Evolutionary conservation across 2,329 filamentous ascomycete species (phyloP), one percentile per base, ranked within the genome.

Genomic region (Colletotrichum australisinense): DNA sequence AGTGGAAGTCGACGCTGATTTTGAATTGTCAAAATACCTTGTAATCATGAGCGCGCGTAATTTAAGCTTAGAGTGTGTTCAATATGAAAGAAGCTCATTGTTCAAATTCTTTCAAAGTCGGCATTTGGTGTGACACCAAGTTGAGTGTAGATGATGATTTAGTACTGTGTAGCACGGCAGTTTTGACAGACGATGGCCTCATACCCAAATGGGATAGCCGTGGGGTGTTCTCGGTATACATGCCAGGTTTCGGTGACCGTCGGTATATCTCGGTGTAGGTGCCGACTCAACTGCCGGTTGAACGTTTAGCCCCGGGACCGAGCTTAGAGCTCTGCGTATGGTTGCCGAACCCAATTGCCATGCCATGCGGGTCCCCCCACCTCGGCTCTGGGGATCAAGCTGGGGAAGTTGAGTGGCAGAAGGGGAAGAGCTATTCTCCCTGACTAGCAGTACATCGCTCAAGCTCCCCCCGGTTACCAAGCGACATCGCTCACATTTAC

Each of bases 341-440:
- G 56, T 73, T 73, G 71, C 71, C 71, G 71, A 73, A 71, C 60
- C 67, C 71, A 73, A 73, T 73, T 73, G 71, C 71, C 71, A 70
- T 71, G 60, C 22, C 9, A 35, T 56, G 67, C 60, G 70, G 67
- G 71, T 8, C 14, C 60, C 70, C 71, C 71, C 71, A 73, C 71
- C 16, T 73, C 60, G 46, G 67, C 46, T 60, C 62, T 62, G 56
- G 60, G 70, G 70, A 65, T 73, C 55, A 70, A 62, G 67, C 60
- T 53, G 67, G 71, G 67, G 71, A 70, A 62, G 35, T 24, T 28
- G 53, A 70, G 56, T 46, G 49, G 56, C 53, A 24, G 67, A 64
- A 73, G 56, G 60, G 67, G 67, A 70, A 70, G 67, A 73, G 71
- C 71, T 71, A 62, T 66, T 73, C 67, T 71, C 62, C 71, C 68